Percentiles rank a stretch among this genome's conserved stretches.
These are phyloP conservation scores for Agarophyton chilense DNA, from an alignment of 23 red algal genomes.

Conservation along the genomic window DNA sequence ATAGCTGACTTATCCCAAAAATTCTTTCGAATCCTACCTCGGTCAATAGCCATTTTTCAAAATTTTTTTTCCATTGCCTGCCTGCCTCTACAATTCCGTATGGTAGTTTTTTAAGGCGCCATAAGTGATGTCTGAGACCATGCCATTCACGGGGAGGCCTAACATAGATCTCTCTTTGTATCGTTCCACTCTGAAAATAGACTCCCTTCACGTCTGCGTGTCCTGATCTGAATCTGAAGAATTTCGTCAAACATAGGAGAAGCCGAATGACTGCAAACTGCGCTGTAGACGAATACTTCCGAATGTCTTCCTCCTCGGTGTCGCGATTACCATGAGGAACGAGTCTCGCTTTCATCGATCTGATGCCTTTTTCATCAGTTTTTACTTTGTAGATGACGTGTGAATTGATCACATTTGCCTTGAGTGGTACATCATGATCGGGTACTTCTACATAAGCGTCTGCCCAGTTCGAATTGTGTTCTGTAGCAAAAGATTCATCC, in stretches of 20 bases:
- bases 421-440: not conserved
- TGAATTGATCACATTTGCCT: not conserved
- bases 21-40: not conserved
- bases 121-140: not conserved
- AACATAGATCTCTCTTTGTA: constrained; percentile 14
- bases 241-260: not conserved
- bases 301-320: constrained; percentile 4
- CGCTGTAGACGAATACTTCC: constrained; percentile 12
- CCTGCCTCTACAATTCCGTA: constrained; percentile 33
- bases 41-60: constrained; percentile 21
- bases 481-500: not conserved
- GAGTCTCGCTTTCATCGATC: constrained; percentile 1
- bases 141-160: constrained; percentile 17
- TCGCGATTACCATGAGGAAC: constrained; percentile 33
- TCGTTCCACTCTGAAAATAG: constrained; percentile 27
- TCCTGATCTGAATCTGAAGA: not conserved
- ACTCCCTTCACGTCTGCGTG: constrained; percentile 12
- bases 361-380: constrained; percentile 9
- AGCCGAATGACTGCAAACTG: not conserved
- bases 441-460: not conserved
- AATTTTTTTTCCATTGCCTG: constrained; percentile 4
- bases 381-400: constrained; percentile 33
- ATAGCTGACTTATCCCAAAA: constrained; percentile 4
- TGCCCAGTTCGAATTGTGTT: constrained; percentile 4
- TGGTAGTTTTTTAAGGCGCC: constrained; percentile 12